Conservation (phyloP, 73 alveolate species). For the Paramecium tetraurelia region DNA sequence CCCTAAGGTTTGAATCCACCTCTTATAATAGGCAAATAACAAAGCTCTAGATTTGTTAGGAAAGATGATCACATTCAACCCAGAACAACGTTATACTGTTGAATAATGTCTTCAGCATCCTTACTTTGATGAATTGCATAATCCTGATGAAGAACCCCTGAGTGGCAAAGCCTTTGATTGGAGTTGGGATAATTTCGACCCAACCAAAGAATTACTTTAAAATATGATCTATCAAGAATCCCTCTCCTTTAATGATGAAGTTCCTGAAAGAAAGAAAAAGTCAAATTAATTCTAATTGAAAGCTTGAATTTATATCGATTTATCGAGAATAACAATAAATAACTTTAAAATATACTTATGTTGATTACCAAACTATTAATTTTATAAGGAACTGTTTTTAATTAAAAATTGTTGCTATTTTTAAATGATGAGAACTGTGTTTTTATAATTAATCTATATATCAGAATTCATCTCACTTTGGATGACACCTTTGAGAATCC, state of each 20-base stretch:
- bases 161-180: slow-evolving; percentile 82
- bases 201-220: slow-evolving; percentile 83
- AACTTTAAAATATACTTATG: neutral
- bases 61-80: slow-evolving; percentile 90
- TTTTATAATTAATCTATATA: neutral
- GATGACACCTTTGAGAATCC: neutral
- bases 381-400: neutral
- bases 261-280: neutral
- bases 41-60: slow-evolving; percentile 88
- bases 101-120: slow-evolving; percentile 89
- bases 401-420: neutral
- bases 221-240: slow-evolving; percentile 82
- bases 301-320: slow-evolving; percentile 3
- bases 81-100: slow-evolving; percentile 84
- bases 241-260: slow-evolving; percentile 61
- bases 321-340: neutral
- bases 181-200: slow-evolving; percentile 90
- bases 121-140: slow-evolving; percentile 87
- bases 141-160: slow-evolving; percentile 85
- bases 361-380: neutral
- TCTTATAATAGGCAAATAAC: slow-evolving; percentile 76
- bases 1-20: slow-evolving; percentile 67
- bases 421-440: neutral
- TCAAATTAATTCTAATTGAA: slow-evolving; percentile 39
- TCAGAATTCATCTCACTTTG: neutral